Evolutionary conservation across 192 early-diverging fungal species (phyloP).

Genomic region (Linnemannia schmuckeri): DNA sequence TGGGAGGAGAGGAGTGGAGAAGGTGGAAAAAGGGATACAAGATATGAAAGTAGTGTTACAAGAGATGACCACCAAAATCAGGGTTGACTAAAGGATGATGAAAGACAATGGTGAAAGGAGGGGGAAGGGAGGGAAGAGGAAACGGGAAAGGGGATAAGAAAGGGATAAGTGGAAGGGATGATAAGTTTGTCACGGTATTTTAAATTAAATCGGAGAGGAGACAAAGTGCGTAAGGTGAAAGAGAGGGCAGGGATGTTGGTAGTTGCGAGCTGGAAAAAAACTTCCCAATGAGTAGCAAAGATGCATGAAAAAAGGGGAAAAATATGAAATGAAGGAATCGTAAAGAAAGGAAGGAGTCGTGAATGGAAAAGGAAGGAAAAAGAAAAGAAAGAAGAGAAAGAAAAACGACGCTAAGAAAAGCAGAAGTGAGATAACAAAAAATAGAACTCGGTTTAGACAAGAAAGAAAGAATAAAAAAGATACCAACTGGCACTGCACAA

Average conservation of each 20-base stretch:
- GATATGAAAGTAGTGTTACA: background rate
- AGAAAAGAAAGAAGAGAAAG: background rate
- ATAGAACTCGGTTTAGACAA: background rate
- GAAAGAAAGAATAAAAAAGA: background rate
- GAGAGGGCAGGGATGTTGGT: background rate
- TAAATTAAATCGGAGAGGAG: background rate
- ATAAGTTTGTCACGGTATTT: background rate
- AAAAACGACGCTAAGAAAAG: slow-evolving; percentile 8
- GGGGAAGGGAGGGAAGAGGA: background rate
- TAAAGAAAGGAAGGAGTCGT: background rate
- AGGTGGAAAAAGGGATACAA: background rate
- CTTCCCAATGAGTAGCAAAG: no score
- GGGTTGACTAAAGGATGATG: background rate
- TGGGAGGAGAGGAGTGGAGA: background rate
- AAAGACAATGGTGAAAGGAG: background rate
- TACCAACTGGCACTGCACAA: background rate
- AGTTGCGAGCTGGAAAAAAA: no score
- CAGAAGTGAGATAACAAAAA: background rate
- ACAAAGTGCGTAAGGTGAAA: background rate
- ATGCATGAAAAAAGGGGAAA: background rate
- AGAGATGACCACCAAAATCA: background rate
- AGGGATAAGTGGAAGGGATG: background rate
- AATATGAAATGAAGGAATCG: background rate
- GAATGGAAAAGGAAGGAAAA: background rate
- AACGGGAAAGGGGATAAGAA: slow-evolving; percentile 2